Conservation (phyloP, 192 early-diverging fungal genomes). For the Umbelopsis vinacea region DNA sequence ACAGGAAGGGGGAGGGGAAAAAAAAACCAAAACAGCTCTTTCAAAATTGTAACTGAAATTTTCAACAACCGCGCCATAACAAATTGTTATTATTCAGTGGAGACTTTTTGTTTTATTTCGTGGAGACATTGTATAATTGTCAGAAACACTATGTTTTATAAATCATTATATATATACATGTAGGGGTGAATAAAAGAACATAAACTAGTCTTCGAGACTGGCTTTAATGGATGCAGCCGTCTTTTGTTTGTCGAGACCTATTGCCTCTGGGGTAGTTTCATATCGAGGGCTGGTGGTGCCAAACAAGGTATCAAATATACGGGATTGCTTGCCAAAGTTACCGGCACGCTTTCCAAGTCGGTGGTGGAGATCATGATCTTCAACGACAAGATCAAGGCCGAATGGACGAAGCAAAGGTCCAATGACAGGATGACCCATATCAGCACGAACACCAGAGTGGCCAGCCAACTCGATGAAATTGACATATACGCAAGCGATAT, state of each 20-base stretch:
- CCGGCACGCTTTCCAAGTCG: constrained; percentile 18
- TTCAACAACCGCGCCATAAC: too few species aligned
- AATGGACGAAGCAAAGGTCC: constrained; percentile 9
- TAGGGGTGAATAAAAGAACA: too few species aligned
- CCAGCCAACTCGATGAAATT: constrained; percentile 18
- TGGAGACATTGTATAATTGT: too few species aligned
- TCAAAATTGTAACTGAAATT: not conserved
- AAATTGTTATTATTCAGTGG: too few species aligned
- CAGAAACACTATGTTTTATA: too few species aligned
- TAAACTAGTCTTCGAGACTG: too few species aligned
- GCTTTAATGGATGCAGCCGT: not conserved
- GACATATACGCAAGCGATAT: constrained; percentile 18
- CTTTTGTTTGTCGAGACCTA: constrained; percentile 6
- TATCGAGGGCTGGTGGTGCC: not conserved
- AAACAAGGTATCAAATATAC: constrained; percentile 19
- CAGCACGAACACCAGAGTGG: constrained; percentile 23
- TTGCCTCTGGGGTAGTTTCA: constrained; percentile 19
- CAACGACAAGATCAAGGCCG: constrained; percentile 20
- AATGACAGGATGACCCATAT: not conserved
- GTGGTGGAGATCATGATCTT: constrained; percentile 21
- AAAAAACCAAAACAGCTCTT: not conserved
- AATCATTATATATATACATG: too few species aligned
- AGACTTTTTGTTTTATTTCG: too few species aligned
- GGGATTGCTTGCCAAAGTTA: constrained; percentile 25
- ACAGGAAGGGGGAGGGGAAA: not conserved